A percentile compares a stretch with the other conserved stretches of the same genome.
Conservation (phyloP, 176 grass and related monocot genomes). For the Oryza glaberrima region DNA sequence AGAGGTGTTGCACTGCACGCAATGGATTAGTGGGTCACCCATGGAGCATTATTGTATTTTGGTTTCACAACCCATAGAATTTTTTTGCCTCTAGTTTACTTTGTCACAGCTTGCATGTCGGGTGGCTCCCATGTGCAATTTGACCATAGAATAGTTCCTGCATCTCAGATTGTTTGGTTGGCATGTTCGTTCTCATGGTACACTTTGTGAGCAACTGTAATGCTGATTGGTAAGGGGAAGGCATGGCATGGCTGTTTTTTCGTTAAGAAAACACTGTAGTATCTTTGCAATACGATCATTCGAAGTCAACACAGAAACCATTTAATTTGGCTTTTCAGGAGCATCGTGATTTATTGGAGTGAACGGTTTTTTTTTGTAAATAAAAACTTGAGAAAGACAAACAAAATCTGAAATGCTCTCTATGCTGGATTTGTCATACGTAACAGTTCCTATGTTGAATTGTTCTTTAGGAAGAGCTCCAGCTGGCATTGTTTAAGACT, state of each 20-base stretch:
- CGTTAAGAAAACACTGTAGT: background rate
- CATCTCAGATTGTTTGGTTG: background rate
- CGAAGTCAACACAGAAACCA: constrained; percentile 4
- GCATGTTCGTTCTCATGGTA: constrained; percentile 6
- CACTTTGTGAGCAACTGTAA: background rate
- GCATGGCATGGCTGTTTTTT: background rate
- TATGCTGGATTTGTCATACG: background rate
- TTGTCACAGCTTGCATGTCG: background rate
- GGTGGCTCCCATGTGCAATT: constrained; percentile 11
- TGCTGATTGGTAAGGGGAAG: background rate
- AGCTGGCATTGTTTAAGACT: constrained; percentile 76
- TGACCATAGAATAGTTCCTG: background rate
- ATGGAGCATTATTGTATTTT: constrained; percentile 35
- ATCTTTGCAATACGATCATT: background rate
- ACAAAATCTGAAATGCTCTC: background rate
- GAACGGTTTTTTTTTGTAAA: background rate
- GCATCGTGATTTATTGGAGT: background rate
- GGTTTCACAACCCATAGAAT: constrained; percentile 27
- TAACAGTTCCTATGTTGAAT: background rate
- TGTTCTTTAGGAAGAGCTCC: constrained; percentile 75
- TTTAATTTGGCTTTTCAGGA: background rate
- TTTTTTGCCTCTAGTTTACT: background rate
- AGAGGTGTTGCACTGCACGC: constrained; percentile 14
- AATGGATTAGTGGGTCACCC: constrained; percentile 21
- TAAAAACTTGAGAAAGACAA: background rate